Percentiles rank a stretch among this genome's conserved stretches.
These are phyloP conservation scores for Leptoxyphium fumago DNA, from an alignment of 2,329 filamentous ascomycete species.

Conservation along the genomic window DNA sequence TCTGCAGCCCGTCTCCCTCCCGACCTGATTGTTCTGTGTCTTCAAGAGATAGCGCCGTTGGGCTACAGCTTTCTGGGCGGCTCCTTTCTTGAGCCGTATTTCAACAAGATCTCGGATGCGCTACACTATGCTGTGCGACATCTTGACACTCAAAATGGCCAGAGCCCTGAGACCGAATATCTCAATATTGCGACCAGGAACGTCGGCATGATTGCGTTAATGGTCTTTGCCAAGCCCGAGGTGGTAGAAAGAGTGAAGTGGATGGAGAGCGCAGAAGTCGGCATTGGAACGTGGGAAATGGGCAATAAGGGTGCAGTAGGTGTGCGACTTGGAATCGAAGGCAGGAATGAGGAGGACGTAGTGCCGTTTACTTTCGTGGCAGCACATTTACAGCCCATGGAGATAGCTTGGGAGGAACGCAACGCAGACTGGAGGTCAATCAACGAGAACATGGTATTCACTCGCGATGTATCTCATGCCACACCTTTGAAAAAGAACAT, in stretches of 20 bases:
- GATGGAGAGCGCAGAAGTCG: conserved; percentile 66
- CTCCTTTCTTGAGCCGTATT: conserved; percentile 62
- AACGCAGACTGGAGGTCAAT: conserved; percentile 85
- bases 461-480: background rate
- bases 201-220: conserved; percentile 76
- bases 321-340: conserved; percentile 52
- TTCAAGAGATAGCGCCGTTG: conserved; percentile 84
- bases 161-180: conserved; percentile 32
- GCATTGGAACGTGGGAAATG: conserved; percentile 75
- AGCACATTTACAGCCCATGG: conserved; percentile 79
- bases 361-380: conserved; percentile 72
- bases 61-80: conserved; percentile 74
- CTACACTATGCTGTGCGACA: conserved; percentile 37
- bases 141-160: conserved; percentile 26
- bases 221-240: conserved; percentile 62
- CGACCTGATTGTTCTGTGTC: conserved; percentile 49
- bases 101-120: conserved; percentile 54
- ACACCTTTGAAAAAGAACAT: conserved; percentile 1
- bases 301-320: conserved; percentile 92
- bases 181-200: conserved; percentile 57
- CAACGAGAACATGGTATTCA: conserved; percentile 64
- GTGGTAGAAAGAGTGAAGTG: conserved; percentile 43
- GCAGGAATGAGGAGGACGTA: conserved; percentile 21
- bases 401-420: conserved; percentile 57
- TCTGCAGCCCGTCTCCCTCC: conserved; percentile 40